phyloP scores from a whole-genome alignment of 176 grass and related monocot species.

The Microstegium vimineum region DNA sequence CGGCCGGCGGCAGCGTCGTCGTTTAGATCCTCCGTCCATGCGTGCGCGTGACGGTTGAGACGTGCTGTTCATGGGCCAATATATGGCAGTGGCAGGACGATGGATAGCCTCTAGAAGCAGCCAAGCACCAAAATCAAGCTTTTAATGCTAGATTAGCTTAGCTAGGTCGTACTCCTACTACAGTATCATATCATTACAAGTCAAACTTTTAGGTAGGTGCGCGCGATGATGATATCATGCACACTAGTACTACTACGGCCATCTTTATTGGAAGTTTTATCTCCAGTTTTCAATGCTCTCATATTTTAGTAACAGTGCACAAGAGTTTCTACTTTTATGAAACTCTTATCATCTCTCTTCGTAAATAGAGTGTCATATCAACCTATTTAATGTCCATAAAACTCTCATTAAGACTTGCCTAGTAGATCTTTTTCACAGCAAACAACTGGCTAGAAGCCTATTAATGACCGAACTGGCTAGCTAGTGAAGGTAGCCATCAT shows the following conservation, averaged over 20 bases:
- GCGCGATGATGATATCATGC: conserved; percentile 15
- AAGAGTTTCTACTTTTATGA: too few relatives aligned
- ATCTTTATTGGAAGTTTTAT: too few relatives aligned
- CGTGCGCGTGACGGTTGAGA: conserved; percentile 20
- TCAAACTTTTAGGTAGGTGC: conserved; percentile 47
- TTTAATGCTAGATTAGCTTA: conserved; percentile 36
- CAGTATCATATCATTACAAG: neutral
- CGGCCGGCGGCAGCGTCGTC: neutral
- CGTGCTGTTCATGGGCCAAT: conserved; percentile 31
- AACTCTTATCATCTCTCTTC: too few relatives aligned
- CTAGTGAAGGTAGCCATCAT: neutral
- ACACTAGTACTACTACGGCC: neutral
- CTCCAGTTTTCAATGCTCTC: too few relatives aligned
- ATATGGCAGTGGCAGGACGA: neutral
- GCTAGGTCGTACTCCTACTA: neutral
- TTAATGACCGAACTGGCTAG: neutral
- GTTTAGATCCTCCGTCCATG: neutral
- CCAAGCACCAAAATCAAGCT: neutral
- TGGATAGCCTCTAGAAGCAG: neutral
- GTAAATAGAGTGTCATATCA: too few relatives aligned
- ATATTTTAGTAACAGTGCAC: too few relatives aligned
- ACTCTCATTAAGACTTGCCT: too few relatives aligned
- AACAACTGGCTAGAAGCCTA: conserved; percentile 6
- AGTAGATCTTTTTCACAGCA: too few relatives aligned
- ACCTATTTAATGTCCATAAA: too few relatives aligned